Conservation (phyloP, 164 flowering plant species). For the Nymphaea thermarum region DNA sequence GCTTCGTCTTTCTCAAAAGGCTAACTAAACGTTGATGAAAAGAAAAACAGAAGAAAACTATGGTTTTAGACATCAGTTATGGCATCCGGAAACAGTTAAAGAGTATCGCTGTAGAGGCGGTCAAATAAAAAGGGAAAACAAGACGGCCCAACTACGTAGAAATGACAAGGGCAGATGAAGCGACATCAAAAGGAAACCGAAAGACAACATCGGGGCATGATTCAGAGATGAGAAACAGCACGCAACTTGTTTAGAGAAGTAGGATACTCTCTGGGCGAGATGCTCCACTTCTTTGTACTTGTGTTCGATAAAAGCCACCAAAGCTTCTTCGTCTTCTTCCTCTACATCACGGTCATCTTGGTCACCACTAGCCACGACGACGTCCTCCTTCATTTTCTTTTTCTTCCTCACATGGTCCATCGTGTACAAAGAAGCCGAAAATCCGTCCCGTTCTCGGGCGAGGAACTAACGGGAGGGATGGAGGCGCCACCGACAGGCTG, state of each 20-base stretch:
- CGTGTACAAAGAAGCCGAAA: background rate
- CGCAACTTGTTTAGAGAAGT: constrained; percentile 61
- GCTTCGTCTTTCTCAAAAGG: no score
- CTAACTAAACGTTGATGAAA: no score
- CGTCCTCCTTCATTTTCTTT: constrained; percentile 17
- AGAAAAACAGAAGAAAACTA: no score
- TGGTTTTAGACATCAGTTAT: no score
- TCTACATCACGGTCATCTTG: constrained; percentile 5
- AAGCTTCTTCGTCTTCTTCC: constrained; percentile 51
- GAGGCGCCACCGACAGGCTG: no score
- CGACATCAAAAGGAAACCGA: background rate
- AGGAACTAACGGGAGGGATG: no score
- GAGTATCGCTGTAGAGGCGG: no score
- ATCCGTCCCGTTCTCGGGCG: no score
- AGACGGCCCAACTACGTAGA: background rate
- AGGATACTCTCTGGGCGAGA: constrained; percentile 34
- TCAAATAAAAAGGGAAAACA: background rate
- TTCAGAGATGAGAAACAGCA: no score
- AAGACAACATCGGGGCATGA: background rate
- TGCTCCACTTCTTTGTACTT: constrained; percentile 69
- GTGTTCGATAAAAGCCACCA: constrained; percentile 62
- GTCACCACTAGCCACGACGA: constrained; percentile 1
- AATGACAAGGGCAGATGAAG: background rate
- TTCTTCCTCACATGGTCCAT: constrained; percentile 17
- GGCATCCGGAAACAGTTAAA: no score